Evolutionary conservation across 202 grass and related monocot genomes (phyloP), one percentile per base, ranked within the genome.

Genomic region (Eragrostis tef): DNA sequence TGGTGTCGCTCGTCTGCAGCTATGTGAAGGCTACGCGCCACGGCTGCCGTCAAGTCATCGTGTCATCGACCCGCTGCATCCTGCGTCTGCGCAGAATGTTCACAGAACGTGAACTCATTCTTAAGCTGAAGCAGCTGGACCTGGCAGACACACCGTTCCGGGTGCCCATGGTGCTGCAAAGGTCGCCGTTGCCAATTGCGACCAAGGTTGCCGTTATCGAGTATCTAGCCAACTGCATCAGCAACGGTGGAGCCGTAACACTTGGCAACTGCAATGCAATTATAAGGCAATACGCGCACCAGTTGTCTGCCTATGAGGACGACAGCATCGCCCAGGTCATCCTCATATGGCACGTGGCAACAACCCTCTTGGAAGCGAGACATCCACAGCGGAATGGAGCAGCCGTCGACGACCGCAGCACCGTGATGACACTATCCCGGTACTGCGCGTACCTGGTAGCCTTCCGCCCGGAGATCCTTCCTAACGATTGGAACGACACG

Each of bases 281-380:
- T n/a, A n/a, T n/a, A n/a, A n/a, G n/a, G 27, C 63, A 24, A 34
- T 70, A 0, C 20, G 17, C 11, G 24, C 0, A 13, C 21, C 63
- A 29, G 22, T 25, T 12, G 27, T 49, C 15, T 63, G 82, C 73
- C 9, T 86, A 69, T 21, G 26, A 58, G 5, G 76, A 34, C 34
- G 49, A 50, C 0, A 64, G 85, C 62, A 41, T 75, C n/a, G 64
- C 71, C 1, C 71, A 77, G 43, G 72, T 51, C 10, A 83, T 87
- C 44, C 71, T 87, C 41, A 67, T 41, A 1, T 87, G 79, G 79
- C 79, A 87, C 85, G 64, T 87, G 5, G 85, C 85, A 15, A 87
- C 85, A 0, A 64, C 44, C 63, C 41, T 78, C 43, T 3, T 87
- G 5, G 65, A 81, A 48, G 50, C 7, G 14, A 31, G 11, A 73